Evolutionary conservation across 257 asterid genomes (phyloP).

Genomic region (Solanum dulcamara): DNA sequence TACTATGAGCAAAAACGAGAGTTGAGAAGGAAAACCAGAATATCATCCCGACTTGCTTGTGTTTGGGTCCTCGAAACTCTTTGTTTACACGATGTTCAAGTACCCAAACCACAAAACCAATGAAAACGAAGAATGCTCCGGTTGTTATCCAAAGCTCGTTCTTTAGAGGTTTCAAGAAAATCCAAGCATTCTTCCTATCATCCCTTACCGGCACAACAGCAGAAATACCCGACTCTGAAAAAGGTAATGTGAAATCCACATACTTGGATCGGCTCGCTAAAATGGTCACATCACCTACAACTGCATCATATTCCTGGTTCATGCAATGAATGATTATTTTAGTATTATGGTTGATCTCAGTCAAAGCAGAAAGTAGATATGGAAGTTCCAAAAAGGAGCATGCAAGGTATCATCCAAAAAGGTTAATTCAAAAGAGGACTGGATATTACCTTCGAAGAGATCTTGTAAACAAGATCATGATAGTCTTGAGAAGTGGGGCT

Average conservation of each 20-base stretch:
- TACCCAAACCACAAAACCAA: conserved; percentile 30
- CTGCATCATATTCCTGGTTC: conserved; percentile 8
- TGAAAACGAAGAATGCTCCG: conserved; percentile 13
- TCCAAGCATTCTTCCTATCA: conserved; percentile 15
- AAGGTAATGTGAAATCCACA: conserved; percentile 33
- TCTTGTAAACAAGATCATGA: conserved; percentile 15
- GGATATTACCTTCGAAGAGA: conserved; percentile 10
- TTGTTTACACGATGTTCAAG: conserved; percentile 29
- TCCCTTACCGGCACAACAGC: conserved; percentile 23
- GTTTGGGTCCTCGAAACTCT: conserved; percentile 30
- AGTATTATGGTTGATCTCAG: background rate
- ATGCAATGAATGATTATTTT: background rate
- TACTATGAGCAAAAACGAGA: conserved; percentile 27
- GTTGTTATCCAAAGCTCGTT: conserved; percentile 27
- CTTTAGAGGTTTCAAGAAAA: conserved; percentile 26
- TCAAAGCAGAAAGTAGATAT: background rate
- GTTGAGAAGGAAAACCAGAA: conserved; percentile 31
- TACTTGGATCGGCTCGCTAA: conserved; percentile 12
- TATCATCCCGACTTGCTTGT: conserved; percentile 24
- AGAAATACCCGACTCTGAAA: conserved; percentile 15
- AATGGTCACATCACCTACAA: conserved; percentile 27
- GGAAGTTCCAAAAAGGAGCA: background rate
- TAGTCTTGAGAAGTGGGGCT: conserved; percentile 13
- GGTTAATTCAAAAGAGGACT: background rate
- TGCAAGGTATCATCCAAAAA: background rate